Conservation (phyloP, 257 asterid species). For the Primulina tabacum region DNA sequence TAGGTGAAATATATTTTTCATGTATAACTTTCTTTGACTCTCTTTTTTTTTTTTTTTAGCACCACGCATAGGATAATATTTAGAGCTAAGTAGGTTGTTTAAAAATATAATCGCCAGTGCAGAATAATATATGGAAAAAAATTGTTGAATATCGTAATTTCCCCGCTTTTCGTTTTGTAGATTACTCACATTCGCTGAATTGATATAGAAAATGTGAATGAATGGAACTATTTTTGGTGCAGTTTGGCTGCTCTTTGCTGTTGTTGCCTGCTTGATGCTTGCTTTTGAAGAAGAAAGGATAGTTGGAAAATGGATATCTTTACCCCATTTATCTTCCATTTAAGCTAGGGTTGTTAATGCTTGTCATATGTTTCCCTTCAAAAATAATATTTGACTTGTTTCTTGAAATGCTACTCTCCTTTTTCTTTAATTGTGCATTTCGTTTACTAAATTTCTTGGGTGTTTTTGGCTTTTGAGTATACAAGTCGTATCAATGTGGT, state of each 20-base stretch:
- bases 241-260: slow-evolving; percentile 75
- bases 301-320: not conserved
- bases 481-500: no score
- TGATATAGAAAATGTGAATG: no score
- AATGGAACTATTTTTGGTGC: slow-evolving; percentile 10
- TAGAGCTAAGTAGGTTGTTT: no score
- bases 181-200: no score
- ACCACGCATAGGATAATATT: no score
- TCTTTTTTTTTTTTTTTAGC: no score
- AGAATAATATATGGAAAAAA: not conserved
- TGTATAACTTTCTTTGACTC: no score
- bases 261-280: slow-evolving; percentile 61
- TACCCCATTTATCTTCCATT: slow-evolving; percentile 10
- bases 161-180: no score
- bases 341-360: slow-evolving; percentile 9
- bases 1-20: no score
- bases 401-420: not conserved
- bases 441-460: no score
- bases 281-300: slow-evolving; percentile 39
- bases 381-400: slow-evolving; percentile 20
- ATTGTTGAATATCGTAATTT: not conserved
- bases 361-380: not conserved
- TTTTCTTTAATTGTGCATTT: no score
- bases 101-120: no score
- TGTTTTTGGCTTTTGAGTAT: not conserved